Conservation (phyloP, 805 yeast genomes). For the Saccharomycopsis lassenensis region DNA sequence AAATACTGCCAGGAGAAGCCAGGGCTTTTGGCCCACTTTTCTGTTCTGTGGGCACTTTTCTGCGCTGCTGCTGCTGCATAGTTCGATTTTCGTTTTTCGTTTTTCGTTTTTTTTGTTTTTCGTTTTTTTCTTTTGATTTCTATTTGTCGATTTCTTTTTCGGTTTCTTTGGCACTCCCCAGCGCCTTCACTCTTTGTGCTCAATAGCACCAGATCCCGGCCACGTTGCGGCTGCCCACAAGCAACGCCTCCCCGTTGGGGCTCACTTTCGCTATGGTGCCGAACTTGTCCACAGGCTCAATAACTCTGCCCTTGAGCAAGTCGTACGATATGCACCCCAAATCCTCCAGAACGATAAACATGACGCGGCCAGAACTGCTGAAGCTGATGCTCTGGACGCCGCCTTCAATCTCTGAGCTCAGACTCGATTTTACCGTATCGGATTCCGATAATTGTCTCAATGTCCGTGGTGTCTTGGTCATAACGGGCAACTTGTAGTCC, state of each 20-base stretch:
- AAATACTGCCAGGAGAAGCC: too few species aligned
- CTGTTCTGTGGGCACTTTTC: too few species aligned
- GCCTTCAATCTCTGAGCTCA: conserved; percentile 28
- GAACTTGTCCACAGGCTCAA: conserved; percentile 61
- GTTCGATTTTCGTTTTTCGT: too few species aligned
- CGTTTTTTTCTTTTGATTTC: too few species aligned
- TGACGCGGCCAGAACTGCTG: conserved; percentile 60
- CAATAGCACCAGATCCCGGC: too few species aligned
- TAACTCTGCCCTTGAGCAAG: conserved; percentile 47
- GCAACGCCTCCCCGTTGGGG: conserved; percentile 66
- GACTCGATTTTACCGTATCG: conserved; percentile 18
- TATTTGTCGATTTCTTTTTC: too few species aligned
- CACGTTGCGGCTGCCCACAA: too few species aligned
- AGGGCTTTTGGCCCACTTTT: too few species aligned
- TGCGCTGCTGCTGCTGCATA: too few species aligned
- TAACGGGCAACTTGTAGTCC: conserved; percentile 21
- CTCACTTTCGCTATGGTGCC: conserved; percentile 53
- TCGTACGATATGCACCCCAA: conserved; percentile 75
- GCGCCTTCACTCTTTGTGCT: too few species aligned
- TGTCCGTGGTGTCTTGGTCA: conserved; percentile 21
- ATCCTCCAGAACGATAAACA: conserved; percentile 70
- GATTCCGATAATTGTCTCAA: too few species aligned
- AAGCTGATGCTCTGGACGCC: conserved; percentile 67
- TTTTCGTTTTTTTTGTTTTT: too few species aligned
- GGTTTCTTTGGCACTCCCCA: conserved; percentile 36